Evolutionary conservation across 768 basidiomycete species (phyloP).

Genomic region (Boletus vinaceobasis): DNA sequence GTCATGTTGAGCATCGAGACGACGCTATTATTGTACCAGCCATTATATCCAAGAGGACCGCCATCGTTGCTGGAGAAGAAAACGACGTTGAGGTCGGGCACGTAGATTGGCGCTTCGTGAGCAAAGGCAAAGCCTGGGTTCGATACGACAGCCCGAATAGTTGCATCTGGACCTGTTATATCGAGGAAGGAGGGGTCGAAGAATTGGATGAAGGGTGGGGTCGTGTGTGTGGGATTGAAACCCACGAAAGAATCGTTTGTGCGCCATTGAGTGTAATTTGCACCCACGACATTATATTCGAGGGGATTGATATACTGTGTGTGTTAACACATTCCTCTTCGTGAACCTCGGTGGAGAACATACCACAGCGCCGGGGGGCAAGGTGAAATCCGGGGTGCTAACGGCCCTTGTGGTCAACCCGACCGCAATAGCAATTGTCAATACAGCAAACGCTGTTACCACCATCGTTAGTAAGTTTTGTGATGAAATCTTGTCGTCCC

Average conservation of each 20-base stretch:
- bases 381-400: background rate
- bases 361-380: conserved; percentile 26
- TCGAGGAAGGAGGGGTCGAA: conserved; percentile 52
- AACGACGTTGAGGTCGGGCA: conserved; percentile 59
- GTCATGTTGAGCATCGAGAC: conserved; percentile 60
- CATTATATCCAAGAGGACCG: conserved; percentile 60
- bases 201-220: conserved; percentile 57
- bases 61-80: conserved; percentile 74
- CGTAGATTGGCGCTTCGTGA: conserved; percentile 75
- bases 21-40: conserved; percentile 59
- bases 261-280: conserved; percentile 39
- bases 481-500: background rate
- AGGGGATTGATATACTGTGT: conserved; percentile 49
- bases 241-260: conserved; percentile 38
- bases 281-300: conserved; percentile 49
- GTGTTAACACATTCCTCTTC: background rate
- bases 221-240: conserved; percentile 61
- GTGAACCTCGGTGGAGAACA: background rate
- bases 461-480: background rate
- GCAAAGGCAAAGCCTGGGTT: conserved; percentile 68
- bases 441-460: background rate
- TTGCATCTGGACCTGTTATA: conserved; percentile 56
- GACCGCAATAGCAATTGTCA: conserved; percentile 6
- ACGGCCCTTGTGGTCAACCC: background rate
- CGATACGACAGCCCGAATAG: conserved; percentile 58